phyloP scores from a whole-genome alignment of 148 eudicot genomes.

The Spergularia marina region DNA sequence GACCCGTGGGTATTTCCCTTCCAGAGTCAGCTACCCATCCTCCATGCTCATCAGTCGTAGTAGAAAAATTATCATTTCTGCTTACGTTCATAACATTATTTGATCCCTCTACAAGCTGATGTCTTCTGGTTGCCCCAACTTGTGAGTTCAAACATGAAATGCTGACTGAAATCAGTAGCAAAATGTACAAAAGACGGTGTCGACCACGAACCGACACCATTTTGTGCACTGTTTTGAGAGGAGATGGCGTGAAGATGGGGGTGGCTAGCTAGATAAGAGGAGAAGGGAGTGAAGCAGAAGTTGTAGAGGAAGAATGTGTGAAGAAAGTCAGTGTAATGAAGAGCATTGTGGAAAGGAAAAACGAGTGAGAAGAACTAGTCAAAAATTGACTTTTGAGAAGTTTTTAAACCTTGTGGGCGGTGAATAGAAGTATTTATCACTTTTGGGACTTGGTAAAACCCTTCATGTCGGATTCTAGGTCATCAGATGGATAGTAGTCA shows the following conservation, averaged over 20 bases:
- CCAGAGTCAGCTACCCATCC: slow-evolving; percentile 39
- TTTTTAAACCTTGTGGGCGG: slow-evolving; percentile 27
- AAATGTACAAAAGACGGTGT: slow-evolving; percentile 6
- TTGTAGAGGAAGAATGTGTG: slow-evolving; percentile 10
- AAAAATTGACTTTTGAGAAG: not conserved
- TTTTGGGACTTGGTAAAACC: not conserved
- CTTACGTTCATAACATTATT: not conserved
- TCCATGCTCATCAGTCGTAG: slow-evolving; percentile 22
- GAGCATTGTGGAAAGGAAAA: not conserved
- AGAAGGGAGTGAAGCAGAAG: not conserved
- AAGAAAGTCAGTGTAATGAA: slow-evolving; percentile 3
- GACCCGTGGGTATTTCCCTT: slow-evolving; percentile 48
- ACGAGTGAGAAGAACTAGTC: slow-evolving; percentile 16
- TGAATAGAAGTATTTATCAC: not conserved
- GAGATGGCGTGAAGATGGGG: not conserved
- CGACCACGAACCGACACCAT: slow-evolving; percentile 6
- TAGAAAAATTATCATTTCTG: not conserved
- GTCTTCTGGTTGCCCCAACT: slow-evolving; percentile 10
- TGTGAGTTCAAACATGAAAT: slow-evolving; percentile 28
- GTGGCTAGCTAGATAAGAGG: not conserved
- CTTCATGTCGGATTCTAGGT: too few relatives aligned
- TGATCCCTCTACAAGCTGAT: slow-evolving; percentile 10
- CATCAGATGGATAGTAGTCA: too few relatives aligned
- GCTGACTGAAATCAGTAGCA: slow-evolving; percentile 22
- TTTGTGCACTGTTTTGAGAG: not conserved